Evolutionary conservation across 2,329 filamentous ascomycete species (phyloP).

Genomic region (Ceratocystis cubensis): DNA sequence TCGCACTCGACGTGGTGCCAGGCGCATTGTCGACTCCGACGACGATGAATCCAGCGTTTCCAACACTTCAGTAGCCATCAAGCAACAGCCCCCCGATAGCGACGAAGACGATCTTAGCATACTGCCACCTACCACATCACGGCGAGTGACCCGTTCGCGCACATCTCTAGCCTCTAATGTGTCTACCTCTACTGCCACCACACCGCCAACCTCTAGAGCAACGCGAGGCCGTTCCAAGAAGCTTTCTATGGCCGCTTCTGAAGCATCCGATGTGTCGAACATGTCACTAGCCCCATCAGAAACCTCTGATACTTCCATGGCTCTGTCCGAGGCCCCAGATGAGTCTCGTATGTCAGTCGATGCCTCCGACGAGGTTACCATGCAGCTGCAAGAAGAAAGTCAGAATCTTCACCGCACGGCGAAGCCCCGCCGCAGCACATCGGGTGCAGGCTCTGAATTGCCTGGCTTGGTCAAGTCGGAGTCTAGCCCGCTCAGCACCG

Average conservation of each 20-base stretch:
- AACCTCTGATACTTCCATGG: not conserved
- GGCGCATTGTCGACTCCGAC: conserved; percentile 58
- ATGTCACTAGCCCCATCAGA: not conserved
- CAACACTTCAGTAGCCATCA: conserved; percentile 21
- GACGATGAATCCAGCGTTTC: conserved; percentile 48
- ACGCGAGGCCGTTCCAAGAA: conserved; percentile 1
- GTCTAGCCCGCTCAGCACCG: conserved; percentile 7
- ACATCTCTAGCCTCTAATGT: conserved; percentile 3
- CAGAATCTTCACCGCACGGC: conserved; percentile 11
- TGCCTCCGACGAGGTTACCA: conserved; percentile 17
- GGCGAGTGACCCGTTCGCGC: conserved; percentile 27
- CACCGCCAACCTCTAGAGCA: not conserved
- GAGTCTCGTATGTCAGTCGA: conserved; percentile 7
- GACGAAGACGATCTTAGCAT: conserved; percentile 14
- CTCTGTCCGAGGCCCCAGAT: not conserved
- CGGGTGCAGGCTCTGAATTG: too few relatives aligned
- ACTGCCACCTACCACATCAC: not conserved
- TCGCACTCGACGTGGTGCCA: conserved; percentile 29
- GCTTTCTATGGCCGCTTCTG: not conserved
- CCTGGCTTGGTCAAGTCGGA: conserved; percentile 11
- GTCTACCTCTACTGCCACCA: not conserved
- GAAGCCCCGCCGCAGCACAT: not conserved
- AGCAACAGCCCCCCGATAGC: conserved; percentile 9
- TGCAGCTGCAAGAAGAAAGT: conserved; percentile 16
- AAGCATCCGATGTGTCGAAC: conserved; percentile 9